Conservation (phyloP, 1,284 basidiomycete species). For the Tilletia horrida region DNA sequence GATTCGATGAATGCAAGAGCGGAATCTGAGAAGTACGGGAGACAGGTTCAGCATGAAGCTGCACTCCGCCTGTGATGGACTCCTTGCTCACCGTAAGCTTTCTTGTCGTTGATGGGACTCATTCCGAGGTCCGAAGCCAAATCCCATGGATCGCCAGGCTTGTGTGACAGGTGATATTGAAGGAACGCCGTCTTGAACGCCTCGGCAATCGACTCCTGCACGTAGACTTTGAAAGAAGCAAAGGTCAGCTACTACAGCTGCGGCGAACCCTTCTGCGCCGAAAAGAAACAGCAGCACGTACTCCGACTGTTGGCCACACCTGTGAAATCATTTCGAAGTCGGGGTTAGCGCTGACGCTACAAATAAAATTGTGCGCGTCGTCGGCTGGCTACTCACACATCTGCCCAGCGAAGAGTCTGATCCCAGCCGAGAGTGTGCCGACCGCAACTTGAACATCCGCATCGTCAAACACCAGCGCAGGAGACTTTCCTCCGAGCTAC, state of each 20-base stretch:
- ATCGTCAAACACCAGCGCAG: slow-evolving; percentile 85
- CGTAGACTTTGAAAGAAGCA: slow-evolving; percentile 80
- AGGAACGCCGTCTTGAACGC: slow-evolving; percentile 64
- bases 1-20: background rate
- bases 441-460: slow-evolving; percentile 85
- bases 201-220: slow-evolving; percentile 74
- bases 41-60: background rate
- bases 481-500: slow-evolving; percentile 88
- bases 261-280: too few species aligned
- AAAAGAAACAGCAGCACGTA: background rate
- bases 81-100: background rate
- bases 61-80: background rate
- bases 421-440: slow-evolving; percentile 67
- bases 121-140: background rate
- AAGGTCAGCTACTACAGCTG: slow-evolving; percentile 82
- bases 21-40: background rate
- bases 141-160: background rate
- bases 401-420: background rate
- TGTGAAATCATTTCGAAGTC: background rate
- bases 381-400: background rate
- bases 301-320: slow-evolving; percentile 2
- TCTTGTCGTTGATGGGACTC: background rate
- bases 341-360: background rate
- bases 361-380: too few species aligned
- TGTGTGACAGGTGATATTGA: background rate